phyloP scores from a whole-genome alignment of 225 moss, liverwort and hornwort species.

The Anthoceros angustus region DNA sequence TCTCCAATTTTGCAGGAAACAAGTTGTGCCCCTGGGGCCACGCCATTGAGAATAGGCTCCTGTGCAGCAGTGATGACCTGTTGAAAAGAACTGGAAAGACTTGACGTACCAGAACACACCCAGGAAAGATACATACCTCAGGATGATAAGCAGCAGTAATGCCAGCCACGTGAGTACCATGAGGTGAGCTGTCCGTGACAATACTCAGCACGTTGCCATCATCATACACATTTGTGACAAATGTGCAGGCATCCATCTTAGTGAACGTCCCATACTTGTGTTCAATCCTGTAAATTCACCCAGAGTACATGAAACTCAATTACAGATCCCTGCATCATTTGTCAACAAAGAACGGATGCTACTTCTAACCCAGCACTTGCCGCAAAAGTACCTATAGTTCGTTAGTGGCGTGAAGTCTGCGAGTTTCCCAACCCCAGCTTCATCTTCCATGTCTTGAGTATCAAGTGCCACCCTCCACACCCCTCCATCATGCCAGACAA shows the following conservation, averaged over 20 bases:
- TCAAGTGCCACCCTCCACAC: constrained; percentile 92
- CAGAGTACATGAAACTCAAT: background rate
- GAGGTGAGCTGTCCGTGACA: constrained; percentile 93
- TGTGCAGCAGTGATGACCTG: constrained; percentile 11
- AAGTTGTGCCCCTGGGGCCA: constrained; percentile 94
- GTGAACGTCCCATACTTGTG: constrained; percentile 74
- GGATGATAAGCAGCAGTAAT: constrained; percentile 92
- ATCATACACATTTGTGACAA: constrained; percentile 74
- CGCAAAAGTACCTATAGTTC: constrained; percentile 57
- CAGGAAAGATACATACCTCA: constrained; percentile 27
- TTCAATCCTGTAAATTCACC: constrained; percentile 40
- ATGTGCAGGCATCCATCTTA: constrained; percentile 92
- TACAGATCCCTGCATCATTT: background rate
- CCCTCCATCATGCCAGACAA: constrained; percentile 93
- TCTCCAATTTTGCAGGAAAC: constrained; percentile 99
- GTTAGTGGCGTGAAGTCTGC: constrained; percentile 72
- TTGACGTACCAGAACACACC: background rate
- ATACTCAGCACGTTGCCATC: constrained; percentile 86
- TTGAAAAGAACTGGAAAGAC: background rate
- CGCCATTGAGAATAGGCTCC: constrained; percentile 86
- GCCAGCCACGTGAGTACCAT: constrained; percentile 96
- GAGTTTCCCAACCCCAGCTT: constrained; percentile 61
- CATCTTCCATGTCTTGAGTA: constrained; percentile 89
- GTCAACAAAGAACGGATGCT: background rate
- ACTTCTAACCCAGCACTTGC: constrained; percentile 1